phyloP scores from a whole-genome alignment of 2,329 filamentous ascomycete genomes.

The Colletotrichum horii region DNA sequence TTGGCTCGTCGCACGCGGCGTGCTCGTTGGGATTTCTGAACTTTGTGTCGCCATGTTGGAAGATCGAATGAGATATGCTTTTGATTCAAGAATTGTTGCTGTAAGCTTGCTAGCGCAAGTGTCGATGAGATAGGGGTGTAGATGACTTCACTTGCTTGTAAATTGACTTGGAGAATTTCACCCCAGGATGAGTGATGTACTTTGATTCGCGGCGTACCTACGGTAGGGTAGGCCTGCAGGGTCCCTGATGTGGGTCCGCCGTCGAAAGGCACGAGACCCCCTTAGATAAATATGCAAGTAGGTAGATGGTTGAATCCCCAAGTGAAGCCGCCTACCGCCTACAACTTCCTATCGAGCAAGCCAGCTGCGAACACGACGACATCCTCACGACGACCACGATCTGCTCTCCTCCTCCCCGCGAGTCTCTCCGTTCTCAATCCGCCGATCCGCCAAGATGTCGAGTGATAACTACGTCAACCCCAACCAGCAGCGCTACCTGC shows the following conservation, averaged over 20 bases:
- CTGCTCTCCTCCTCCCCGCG: background rate
- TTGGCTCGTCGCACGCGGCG: background rate
- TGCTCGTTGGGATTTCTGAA: background rate
- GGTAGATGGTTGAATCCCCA: background rate
- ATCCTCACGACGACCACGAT: background rate
- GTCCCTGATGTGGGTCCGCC: background rate
- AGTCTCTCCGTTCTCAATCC: background rate
- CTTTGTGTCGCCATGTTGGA: conserved; percentile 13
- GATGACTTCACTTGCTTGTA: background rate
- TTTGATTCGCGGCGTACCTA: conserved; percentile 7
- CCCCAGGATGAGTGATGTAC: background rate
- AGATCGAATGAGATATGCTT: background rate
- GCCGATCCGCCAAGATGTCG: conserved; percentile 38
- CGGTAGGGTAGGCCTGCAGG: background rate
- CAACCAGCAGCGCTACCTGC: conserved; percentile 81
- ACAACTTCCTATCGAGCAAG: background rate
- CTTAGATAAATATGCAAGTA: background rate
- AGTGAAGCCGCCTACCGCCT: background rate
- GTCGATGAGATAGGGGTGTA: background rate
- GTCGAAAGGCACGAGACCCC: background rate
- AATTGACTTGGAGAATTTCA: background rate
- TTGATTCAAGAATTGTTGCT: background rate
- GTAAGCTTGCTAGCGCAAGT: background rate
- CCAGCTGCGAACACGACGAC: background rate
- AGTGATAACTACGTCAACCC: conserved; percentile 70